A percentile compares a stretch with the other conserved stretches of the same genome.
Conservation (phyloP, 2,329 filamentous ascomycete species). For the Byssothecium circinans region DNA sequence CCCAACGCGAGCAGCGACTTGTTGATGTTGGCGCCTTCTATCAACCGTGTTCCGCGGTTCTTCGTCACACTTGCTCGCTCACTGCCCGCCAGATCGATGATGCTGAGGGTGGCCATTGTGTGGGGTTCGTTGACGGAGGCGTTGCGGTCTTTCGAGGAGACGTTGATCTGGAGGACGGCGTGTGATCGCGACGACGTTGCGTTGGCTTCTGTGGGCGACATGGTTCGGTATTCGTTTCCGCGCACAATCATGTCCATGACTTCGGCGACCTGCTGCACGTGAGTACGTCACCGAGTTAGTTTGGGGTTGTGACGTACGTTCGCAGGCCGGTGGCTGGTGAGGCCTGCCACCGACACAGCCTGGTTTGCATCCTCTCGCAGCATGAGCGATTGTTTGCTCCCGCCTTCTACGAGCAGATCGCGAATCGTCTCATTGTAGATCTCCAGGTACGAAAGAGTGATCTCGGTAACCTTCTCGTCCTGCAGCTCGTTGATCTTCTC, state of each 20-base stretch:
- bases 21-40: conserved; percentile 99
- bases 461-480: conserved; percentile 83
- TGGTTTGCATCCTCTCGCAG: conserved; percentile 93
- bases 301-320: conserved; percentile 61
- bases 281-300: conserved; percentile 13
- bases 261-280: conserved; percentile 61
- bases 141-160: conserved; percentile 91
- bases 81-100: conserved; percentile 95
- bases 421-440: conserved; percentile 99
- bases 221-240: conserved; percentile 91
- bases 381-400: conserved; percentile 82
- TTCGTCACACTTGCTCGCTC: conserved; percentile 96
- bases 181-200: conserved; percentile 97
- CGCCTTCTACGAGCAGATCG: conserved; percentile 84
- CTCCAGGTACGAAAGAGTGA: conserved; percentile 92
- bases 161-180: conserved; percentile 94
- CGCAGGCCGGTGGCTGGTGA: conserved; percentile 87
- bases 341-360: conserved; percentile 83
- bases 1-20: conserved; percentile 93
- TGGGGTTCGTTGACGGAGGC: conserved; percentile 91
- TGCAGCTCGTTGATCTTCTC: conserved; percentile 89
- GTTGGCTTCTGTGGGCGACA: conserved; percentile 96
- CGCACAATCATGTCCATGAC: conserved; percentile 99
- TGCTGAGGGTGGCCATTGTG: conserved; percentile 96
- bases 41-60: conserved; percentile 85